Conservation (phyloP, 352 stramenopile species). For the Pythium phragmitis region DNA sequence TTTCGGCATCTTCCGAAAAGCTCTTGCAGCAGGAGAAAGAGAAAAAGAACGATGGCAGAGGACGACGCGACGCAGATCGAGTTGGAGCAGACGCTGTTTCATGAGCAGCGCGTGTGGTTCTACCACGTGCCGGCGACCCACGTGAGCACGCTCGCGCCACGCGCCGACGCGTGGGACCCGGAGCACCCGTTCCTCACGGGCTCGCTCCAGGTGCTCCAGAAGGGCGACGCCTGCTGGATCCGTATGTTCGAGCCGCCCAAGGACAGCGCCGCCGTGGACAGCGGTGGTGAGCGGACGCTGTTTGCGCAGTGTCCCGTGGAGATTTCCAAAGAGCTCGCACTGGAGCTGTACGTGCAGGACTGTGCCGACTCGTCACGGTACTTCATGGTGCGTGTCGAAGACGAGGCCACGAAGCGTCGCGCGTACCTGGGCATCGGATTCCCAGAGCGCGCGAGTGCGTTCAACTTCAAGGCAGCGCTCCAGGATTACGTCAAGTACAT, state of each 20-base stretch:
- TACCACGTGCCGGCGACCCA: slow-evolving; percentile 75
- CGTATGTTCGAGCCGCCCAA: slow-evolving; percentile 69
- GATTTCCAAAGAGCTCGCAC: slow-evolving; percentile 54
- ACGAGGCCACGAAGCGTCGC: slow-evolving; percentile 65
- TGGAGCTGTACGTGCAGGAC: slow-evolving; percentile 83
- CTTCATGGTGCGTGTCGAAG: slow-evolving; percentile 86
- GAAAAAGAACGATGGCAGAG: slow-evolving; percentile 3
- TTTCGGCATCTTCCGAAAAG: slow-evolving; percentile 3
- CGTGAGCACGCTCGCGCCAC: slow-evolving; percentile 69
- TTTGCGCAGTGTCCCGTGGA: slow-evolving; percentile 81
- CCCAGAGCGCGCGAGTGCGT: slow-evolving; percentile 66
- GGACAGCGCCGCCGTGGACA: slow-evolving; percentile 4
- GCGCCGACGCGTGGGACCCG: slow-evolving; percentile 78
- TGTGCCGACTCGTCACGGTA: slow-evolving; percentile 88
- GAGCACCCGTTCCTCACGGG: slow-evolving; percentile 83
- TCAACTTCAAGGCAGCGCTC: slow-evolving; percentile 86
- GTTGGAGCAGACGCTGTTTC: slow-evolving; percentile 77
- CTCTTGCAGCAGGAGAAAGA: not conserved
- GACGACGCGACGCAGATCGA: slow-evolving; percentile 24
- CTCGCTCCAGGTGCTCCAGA: slow-evolving; percentile 63
- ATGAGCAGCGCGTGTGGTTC: slow-evolving; percentile 78
- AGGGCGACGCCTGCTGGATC: slow-evolving; percentile 69
- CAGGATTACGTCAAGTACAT: slow-evolving; percentile 86
- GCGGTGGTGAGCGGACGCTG: slow-evolving; percentile 33
- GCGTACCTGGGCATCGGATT: slow-evolving; percentile 83